Evolutionary conservation across 2,329 filamentous ascomycete genomes (phyloP).

Genomic region (Paraphaeosphaeria sporulosa): DNA sequence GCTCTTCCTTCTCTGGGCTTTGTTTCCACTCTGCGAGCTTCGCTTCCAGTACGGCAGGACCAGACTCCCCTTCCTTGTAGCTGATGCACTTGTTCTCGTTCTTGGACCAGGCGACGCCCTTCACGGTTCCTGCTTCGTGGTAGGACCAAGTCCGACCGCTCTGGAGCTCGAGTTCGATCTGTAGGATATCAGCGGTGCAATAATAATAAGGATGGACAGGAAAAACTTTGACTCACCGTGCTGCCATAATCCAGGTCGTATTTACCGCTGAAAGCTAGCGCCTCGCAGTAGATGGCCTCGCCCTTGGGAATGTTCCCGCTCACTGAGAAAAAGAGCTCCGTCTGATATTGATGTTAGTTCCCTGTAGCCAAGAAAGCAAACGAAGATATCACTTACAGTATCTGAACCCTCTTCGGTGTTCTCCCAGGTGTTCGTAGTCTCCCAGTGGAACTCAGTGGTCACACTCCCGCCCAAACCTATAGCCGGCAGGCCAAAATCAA

Average conservation of each 20-base stretch:
- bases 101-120: conserved; percentile 13
- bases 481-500: conserved; percentile 13
- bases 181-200: not conserved
- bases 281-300: conserved; percentile 14
- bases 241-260: conserved; percentile 14
- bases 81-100: conserved; percentile 16
- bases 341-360: not conserved
- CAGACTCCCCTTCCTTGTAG: conserved; percentile 5
- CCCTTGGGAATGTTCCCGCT: conserved; percentile 11
- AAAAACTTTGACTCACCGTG: not conserved
- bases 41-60: not conserved
- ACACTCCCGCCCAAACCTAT: conserved; percentile 14
- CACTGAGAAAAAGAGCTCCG: not conserved
- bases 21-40: conserved; percentile 13
- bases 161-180: conserved; percentile 14
- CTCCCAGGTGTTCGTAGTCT: conserved; percentile 3
- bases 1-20: conserved; percentile 11
- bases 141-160: conserved; percentile 10
- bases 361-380: not conserved
- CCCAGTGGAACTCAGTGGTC: conserved; percentile 13
- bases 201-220: not conserved
- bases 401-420: conserved; percentile 6
- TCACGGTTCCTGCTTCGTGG: conserved; percentile 10
- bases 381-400: not conserved
- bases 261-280: conserved; percentile 14